Conservation (phyloP, 768 basidiomycete genomes). For the Hemileccinum rubropunctum region DNA sequence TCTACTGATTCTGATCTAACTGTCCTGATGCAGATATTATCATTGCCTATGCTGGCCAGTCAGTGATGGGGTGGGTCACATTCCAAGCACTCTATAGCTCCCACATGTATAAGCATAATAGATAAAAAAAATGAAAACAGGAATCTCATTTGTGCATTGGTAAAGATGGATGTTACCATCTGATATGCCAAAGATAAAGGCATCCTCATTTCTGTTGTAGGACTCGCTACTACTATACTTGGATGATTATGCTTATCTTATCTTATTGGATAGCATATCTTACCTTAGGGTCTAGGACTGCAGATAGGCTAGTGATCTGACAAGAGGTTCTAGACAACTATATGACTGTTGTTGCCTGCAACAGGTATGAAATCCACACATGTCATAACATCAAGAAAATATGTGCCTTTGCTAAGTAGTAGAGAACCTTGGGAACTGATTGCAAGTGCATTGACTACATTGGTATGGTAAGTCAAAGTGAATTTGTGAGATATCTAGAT, state of each 20-base stretch:
- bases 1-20: too few relatives aligned
- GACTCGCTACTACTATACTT: too few relatives aligned
- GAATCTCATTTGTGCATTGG: background rate
- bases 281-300: too few relatives aligned
- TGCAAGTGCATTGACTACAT: background rate
- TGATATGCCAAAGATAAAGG: background rate
- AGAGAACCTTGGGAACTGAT: background rate
- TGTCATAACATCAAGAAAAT: background rate
- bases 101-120: background rate
- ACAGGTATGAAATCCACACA: too few relatives aligned
- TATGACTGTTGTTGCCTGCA: background rate
- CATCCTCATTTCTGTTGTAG: too few relatives aligned
- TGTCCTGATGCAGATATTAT: background rate
- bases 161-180: background rate
- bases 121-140: background rate
- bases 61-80: background rate
- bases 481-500: background rate
- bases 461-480: background rate
- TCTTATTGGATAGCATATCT: background rate
- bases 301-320: too few relatives aligned
- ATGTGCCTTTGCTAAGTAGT: background rate
- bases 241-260: too few relatives aligned
- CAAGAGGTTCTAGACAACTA: background rate
- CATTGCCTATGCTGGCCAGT: background rate
- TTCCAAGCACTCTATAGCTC: background rate